Conservation (phyloP, 1,284 basidiomycete species). For the Waitea zeae region DNA sequence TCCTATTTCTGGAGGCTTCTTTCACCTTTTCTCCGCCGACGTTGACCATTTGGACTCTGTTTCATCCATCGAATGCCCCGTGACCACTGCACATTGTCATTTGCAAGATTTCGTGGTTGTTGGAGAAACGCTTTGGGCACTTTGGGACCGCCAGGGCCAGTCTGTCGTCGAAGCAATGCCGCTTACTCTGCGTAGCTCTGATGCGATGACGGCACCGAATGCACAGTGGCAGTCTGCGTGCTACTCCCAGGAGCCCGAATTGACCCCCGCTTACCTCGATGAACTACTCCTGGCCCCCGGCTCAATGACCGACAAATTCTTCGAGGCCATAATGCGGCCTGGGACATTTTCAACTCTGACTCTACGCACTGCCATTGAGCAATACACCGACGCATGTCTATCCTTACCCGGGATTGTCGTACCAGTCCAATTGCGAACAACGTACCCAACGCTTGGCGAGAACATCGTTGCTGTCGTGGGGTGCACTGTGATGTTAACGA, state of each 20-base stretch:
- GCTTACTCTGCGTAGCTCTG: slow-evolving; percentile 21
- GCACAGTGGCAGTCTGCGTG: slow-evolving; percentile 33
- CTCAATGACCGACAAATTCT: slow-evolving; percentile 65
- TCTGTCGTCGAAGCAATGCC: slow-evolving; percentile 45
- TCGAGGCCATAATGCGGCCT: slow-evolving; percentile 70
- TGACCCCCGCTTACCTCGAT: slow-evolving; percentile 78
- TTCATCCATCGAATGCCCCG: slow-evolving; percentile 38
- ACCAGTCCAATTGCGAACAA: slow-evolving; percentile 33
- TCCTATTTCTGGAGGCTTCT: slow-evolving; percentile 47
- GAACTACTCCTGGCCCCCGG: slow-evolving; percentile 55
- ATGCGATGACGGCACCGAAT: slow-evolving; percentile 11
- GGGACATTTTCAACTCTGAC: slow-evolving; percentile 76
- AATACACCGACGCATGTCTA: slow-evolving; percentile 60
- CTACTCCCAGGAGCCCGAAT: slow-evolving; percentile 49
- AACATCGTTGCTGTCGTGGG: slow-evolving; percentile 78
- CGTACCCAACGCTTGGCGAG: slow-evolving; percentile 54
- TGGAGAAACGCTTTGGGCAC: slow-evolving; percentile 32
- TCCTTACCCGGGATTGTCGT: slow-evolving; percentile 37
- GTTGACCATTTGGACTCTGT: slow-evolving; percentile 38
- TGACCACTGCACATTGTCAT: slow-evolving; percentile 42
- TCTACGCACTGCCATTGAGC: slow-evolving; percentile 62
- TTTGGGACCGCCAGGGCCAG: slow-evolving; percentile 67
- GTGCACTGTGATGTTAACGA: slow-evolving; percentile 57
- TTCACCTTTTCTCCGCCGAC: slow-evolving; percentile 38
- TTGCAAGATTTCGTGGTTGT: slow-evolving; percentile 57